Conservation (phyloP, 2,329 filamentous ascomycete species). For the Zymoseptoria pseudotritici region DNA sequence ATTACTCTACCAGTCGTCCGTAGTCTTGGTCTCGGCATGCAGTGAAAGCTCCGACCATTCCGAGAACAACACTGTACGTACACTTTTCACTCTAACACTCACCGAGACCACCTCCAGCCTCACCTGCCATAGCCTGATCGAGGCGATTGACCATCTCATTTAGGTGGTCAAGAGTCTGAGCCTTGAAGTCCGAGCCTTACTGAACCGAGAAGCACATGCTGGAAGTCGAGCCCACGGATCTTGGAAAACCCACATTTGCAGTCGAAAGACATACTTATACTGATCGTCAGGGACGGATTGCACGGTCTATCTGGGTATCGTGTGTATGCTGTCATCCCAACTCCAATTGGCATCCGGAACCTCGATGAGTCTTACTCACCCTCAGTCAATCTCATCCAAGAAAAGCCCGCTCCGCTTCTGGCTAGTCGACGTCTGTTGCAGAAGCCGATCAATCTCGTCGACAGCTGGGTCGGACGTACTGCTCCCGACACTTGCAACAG, state of each 20-base stretch:
- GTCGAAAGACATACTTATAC: background rate
- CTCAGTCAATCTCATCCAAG: background rate
- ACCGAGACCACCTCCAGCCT: background rate
- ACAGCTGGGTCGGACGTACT: background rate
- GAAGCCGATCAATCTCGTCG: constrained; percentile 13
- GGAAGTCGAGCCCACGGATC: background rate
- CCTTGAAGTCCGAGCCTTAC: background rate
- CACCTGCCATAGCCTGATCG: too few species aligned
- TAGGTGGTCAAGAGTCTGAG: background rate
- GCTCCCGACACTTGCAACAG: background rate
- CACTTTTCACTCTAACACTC: background rate
- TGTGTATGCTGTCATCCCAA: background rate
- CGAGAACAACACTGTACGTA: background rate
- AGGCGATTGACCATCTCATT: too few species aligned
- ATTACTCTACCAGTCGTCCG: too few species aligned
- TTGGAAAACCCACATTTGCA: background rate
- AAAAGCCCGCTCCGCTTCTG: constrained; percentile 7
- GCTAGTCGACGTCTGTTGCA: constrained; percentile 14
- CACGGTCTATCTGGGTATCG: background rate
- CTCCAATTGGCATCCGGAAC: background rate
- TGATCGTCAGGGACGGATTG: background rate
- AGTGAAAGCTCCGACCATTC: background rate
- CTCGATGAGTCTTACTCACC: background rate
- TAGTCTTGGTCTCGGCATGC: background rate
- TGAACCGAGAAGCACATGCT: background rate